These are phyloP conservation scores for Magnolia officinalis DNA, from an alignment of 164 flowering plant species.

Conservation along the genomic window DNA sequence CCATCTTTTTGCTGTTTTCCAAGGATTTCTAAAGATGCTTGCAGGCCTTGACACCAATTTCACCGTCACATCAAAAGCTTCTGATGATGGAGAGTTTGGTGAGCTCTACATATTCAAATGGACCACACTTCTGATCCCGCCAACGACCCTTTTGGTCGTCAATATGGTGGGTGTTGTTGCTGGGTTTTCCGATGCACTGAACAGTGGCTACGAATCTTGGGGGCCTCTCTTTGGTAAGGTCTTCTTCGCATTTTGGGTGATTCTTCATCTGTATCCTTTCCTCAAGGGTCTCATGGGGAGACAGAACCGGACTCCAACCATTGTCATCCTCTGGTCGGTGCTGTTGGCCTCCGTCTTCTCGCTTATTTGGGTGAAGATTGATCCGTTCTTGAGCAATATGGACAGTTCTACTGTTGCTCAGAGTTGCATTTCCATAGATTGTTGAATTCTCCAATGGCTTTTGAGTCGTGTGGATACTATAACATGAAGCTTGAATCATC, in stretches of 20 bases:
- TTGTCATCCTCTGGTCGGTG: constrained; percentile 89
- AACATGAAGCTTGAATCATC: not conserved
- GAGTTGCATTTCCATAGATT: constrained; percentile 81
- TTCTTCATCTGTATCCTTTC: constrained; percentile 91
- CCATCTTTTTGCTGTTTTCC: constrained; percentile 96
- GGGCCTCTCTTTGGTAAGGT: constrained; percentile 94
- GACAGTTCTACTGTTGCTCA: constrained; percentile 33
- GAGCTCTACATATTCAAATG: constrained; percentile 87
- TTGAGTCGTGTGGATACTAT: not conserved
- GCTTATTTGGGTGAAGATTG: constrained; percentile 86
- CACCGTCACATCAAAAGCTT: constrained; percentile 84
- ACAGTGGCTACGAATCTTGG: constrained; percentile 92
- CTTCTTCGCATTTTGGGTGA: constrained; percentile 93
- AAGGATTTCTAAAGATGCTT: constrained; percentile 82
- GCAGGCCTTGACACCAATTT: constrained; percentile 95
- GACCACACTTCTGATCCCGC: constrained; percentile 92
- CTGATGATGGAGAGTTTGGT: constrained; percentile 79
- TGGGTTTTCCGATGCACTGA: constrained; percentile 88
- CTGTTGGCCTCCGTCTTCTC: constrained; percentile 91
- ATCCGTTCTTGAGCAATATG: constrained; percentile 60
- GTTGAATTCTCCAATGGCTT: constrained; percentile 30
- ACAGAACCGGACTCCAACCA: constrained; percentile 85
- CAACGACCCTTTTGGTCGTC: constrained; percentile 79
- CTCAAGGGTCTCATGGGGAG: constrained; percentile 97
- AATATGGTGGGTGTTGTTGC: constrained; percentile 92